Base-by-base conservation (phyloP, 2,329 filamentous ascomycete species). In the Colletotrichum higginsianum region DNA sequence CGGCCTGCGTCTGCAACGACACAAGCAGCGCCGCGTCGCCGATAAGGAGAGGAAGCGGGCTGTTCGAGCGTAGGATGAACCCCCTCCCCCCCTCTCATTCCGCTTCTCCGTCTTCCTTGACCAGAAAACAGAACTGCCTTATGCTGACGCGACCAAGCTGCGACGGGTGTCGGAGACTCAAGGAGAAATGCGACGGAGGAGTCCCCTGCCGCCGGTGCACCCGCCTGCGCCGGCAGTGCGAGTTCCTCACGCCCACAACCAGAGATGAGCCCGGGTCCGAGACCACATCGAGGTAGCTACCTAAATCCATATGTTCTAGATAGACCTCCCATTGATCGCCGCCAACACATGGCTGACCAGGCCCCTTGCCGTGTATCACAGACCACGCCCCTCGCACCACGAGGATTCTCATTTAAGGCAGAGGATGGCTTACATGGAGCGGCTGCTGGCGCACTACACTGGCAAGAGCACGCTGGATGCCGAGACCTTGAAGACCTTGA, bases 111-210 rank as follows among this genome's bases (percentile, higher is more conserved):
- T 7, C 8, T 15, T 16, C 21, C 11, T 56, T 26, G 23, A 38
- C 46, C 30, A 44, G 30, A 42, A 26, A 38, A 40, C 30, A 44
- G 21, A 47, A 26, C 44, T n/a, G 6, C 42, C 64, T 67, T 42
- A 75, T 72, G 63, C 71, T 73, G 42, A 73, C 65, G 35, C 64
- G 60, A 61, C 71, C 78, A 80, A 88, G 87, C 70, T 89, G 87
- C 75, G 86, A 88, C 76, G 85, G 84, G 63, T 89, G 86, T 77
- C 86, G 87, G 70, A 82, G 86, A 73, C 83, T 86, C 68, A 89
- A 89, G 76, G 87, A 89, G 77, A 88, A 88, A 78, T 89, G 87
- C 75, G 86, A 88, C 74, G 87, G 87, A 57, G 87, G 86, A 61
- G 81, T 87, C 21, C 87, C 87, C 2, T 89, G 87, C 75, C 84